Conservation (phyloP, 2,329 filamentous ascomycete species). For the Clathrospora elynae region DNA sequence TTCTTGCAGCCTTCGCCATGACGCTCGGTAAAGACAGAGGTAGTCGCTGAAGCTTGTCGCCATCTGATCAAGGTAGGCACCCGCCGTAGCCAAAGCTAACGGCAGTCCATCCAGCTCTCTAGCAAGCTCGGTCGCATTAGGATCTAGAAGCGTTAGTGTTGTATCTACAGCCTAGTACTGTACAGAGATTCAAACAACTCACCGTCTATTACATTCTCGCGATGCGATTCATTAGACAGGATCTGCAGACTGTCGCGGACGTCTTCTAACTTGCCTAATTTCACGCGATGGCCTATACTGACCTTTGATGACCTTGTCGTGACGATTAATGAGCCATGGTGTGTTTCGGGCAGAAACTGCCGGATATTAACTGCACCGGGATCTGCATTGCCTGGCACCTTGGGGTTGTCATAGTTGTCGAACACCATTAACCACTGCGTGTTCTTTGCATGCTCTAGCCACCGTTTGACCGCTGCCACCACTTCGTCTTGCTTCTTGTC, state of each 20-base stretch:
- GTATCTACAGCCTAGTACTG: not conserved
- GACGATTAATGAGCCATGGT: constrained; percentile 10
- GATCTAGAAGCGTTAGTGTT: constrained; percentile 29
- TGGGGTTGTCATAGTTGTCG: constrained; percentile 53
- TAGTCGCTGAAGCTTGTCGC: constrained; percentile 21
- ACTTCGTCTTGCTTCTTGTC: constrained; percentile 34
- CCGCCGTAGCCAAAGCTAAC: constrained; percentile 7
- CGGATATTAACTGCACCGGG: constrained; percentile 40
- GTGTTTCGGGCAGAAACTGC: constrained; percentile 2
- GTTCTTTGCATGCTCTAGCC: constrained; percentile 48
- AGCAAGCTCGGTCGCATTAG: constrained; percentile 29
- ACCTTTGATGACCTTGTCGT: constrained; percentile 14
- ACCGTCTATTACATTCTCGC: constrained; percentile 2
- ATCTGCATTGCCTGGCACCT: constrained; percentile 20
- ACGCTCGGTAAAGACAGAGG: constrained; percentile 44
- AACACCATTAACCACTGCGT: constrained; percentile 49
- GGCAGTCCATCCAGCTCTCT: constrained; percentile 10
- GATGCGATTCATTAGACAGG: constrained; percentile 6
- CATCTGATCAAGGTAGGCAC: constrained; percentile 22
- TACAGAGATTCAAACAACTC: not conserved
- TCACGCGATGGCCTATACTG: constrained; percentile 4
- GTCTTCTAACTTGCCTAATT: constrained; percentile 6
- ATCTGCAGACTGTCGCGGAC: constrained; percentile 15
- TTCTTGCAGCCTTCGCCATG: constrained; percentile 25
- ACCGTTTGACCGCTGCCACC: constrained; percentile 45